A percentile compares a stretch with the other conserved stretches of the same genome.
phyloP scores from a whole-genome alignment of 2,329 filamentous ascomycete species.

The Neoascochyta sp. region DNA sequence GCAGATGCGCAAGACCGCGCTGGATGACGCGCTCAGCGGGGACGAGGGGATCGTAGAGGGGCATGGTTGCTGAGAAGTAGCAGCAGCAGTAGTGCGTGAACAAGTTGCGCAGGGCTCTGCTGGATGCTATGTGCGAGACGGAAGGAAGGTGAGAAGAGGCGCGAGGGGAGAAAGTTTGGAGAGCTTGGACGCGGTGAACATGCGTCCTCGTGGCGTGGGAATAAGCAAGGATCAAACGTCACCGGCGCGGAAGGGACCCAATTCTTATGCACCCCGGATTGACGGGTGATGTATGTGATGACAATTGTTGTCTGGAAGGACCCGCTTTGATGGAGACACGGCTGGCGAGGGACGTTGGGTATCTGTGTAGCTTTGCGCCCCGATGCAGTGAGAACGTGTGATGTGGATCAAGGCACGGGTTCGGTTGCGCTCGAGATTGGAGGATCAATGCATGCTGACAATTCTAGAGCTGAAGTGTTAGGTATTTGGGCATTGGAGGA shows the following conservation, averaged over 20 bases:
- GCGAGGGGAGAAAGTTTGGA: slow-evolving; percentile 6
- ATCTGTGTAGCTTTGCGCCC: no score
- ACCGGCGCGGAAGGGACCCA: slow-evolving; percentile 11
- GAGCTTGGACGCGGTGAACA: slow-evolving; percentile 15
- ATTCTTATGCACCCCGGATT: slow-evolving; percentile 20
- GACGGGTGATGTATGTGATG: slow-evolving; percentile 9
- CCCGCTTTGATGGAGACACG: no score
- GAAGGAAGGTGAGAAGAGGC: slow-evolving; percentile 1
- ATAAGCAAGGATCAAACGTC: slow-evolving; percentile 15
- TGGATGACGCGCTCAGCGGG: slow-evolving; percentile 29
- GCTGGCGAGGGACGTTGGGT: no score
- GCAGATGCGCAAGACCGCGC: slow-evolving; percentile 47
- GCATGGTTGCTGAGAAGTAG: slow-evolving; percentile 11
- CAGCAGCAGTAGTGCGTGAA: neutral
- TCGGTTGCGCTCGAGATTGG: no score
- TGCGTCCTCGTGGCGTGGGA: slow-evolving; percentile 7
- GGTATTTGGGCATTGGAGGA: no score
- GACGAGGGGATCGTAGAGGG: slow-evolving; percentile 24
- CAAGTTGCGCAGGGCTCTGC: no score
- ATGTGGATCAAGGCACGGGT: no score
- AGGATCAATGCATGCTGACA: no score
- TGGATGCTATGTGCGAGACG: neutral
- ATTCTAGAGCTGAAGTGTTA: no score
- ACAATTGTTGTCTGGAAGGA: slow-evolving; percentile 2
- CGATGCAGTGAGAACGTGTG: no score